phyloP scores from a whole-genome alignment of 108 stramenopile genomes.

The Schizochytrium sp. region DNA sequence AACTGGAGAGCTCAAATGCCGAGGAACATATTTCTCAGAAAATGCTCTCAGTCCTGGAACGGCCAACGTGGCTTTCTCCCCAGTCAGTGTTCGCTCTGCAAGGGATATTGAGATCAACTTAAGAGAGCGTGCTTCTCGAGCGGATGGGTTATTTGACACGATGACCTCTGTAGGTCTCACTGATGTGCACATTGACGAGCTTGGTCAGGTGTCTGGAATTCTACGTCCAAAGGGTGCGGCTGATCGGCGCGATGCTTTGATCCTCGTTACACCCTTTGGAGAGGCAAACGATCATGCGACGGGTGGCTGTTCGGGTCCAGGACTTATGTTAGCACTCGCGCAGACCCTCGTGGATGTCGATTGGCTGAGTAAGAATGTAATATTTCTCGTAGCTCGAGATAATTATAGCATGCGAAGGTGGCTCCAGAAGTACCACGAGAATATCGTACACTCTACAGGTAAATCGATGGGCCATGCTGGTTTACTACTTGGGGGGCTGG shows the following conservation, averaged over 20 bases:
- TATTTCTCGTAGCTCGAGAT: neutral
- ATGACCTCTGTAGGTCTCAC: neutral
- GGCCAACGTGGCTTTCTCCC: neutral
- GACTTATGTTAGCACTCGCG: neutral
- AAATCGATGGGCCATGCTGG: neutral
- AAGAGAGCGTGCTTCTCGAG: neutral
- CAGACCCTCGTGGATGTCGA: neutral
- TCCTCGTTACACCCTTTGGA: neutral
- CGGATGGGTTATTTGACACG: neutral
- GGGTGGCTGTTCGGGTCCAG: neutral
- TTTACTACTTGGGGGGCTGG: constrained; percentile 5
- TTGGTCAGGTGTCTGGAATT: neutral
- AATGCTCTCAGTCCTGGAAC: constrained; percentile 31
- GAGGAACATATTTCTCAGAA: constrained; percentile 52
- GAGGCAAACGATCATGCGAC: neutral
- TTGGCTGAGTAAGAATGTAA: constrained; percentile 52
- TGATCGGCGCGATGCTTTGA: constrained; percentile 37
- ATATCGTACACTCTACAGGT: neutral
- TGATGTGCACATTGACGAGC: neutral
- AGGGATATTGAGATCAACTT: neutral
- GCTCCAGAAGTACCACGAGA: neutral
- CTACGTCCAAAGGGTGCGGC: neutral
- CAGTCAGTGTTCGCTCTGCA: neutral
- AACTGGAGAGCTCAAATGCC: constrained; percentile 49
- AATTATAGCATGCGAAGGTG: neutral